Base-by-base conservation (phyloP, 768 basidiomycete species). In the Lactarius psammicola region DNA sequence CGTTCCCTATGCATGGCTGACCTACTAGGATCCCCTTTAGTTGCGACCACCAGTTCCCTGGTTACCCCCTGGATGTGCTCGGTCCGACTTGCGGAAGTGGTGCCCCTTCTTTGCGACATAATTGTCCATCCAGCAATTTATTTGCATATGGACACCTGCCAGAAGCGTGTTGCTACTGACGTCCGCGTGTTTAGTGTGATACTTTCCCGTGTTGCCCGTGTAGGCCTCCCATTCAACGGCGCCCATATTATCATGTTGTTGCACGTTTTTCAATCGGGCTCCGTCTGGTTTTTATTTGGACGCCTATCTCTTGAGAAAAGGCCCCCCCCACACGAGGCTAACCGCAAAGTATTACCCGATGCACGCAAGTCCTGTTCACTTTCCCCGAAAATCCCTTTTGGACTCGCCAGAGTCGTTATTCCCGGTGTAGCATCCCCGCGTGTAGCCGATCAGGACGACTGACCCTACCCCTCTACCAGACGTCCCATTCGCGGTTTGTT, bases 391-490 rank as follows among this genome's bases (percentile, higher is more conserved):
- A 46, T n/a, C 33, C 60, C 40, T 31, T 49, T 42, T 42, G 60
- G 11, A 28, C 30, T 18, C 53, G 31, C 49, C 13, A 36, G 17
- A 23, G 15, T n/a, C 38, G 8, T 60, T 20, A 51, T 38, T 34
- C 56, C 46, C 36, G 18, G 53, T 59, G 51, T 28, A 54, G 40
- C 33, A 38, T 63, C 61, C 9, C 66, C 65, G 49, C 55, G 23
- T 15, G 11, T 67, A 3, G 26, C 66, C 66, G 61, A 63, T 67
- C 66, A 36, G 40, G n/a, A 10, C 10, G 17, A 46, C 20, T n/a
- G 5, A 30, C 15, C 56, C 56, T 4, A 30, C 18, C 46, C 26
- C 56, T 57, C 28, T 34, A 20, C 38, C n/a, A 33, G 38, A 36
- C 60, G 4, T 53, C n/a, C 15, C 11, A 13, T 26, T 51, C 13